Evolutionary conservation across 495 filamentous ascomycete genomes (phyloP), one percentile per base, ranked within the genome.

Genomic region (Penicillium steckii): DNA sequence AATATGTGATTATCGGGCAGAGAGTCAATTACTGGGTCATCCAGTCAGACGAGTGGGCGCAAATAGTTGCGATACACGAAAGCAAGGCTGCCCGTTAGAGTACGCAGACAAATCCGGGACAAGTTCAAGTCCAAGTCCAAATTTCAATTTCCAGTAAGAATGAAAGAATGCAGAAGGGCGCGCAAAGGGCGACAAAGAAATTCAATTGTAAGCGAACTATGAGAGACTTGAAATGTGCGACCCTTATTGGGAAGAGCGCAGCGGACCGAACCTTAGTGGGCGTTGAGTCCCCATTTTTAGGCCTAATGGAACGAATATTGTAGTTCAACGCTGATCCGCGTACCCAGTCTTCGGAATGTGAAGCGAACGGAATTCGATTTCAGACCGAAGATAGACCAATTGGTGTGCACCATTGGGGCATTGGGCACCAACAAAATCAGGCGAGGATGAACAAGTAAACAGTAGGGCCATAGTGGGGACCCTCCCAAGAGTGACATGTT

Each of bases 381-480:
- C 51, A 47, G 59, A 59, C 52, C 37, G 48, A 55, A 50, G 52
- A 47, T 59, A 53, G 50, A 55, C 70, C 68, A 71, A 71, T 70
- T 59, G 65, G 29, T 29, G 49, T 50, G 59, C 55, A 56, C 62
- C 61, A 58, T 56, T 50, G 41, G 43, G 42, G 21, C 61, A 70
- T 76, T 76, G 73, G 73, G 73, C 72, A 76, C 66, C 71, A 76
- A 74, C 38, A 32, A 44, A 27, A 51, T 67, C 65, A 59, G 62
- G 62, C 55, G 44, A 46, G 45, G 48, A 37, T 26, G 49, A 49
- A 54, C 44, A 46, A 42, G 29, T 22, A 41, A 23, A 22, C 21
- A 0, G 18, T 13, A 23, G 38, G 38, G 18, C 57, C 33, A 45
- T 46, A 35, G 62, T 64, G 56, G 64, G 61, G 62, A 46, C 56